Base-by-base conservation (phyloP, 2,329 filamentous ascomycete species). In the Pseudogymnoascus sp. region DNA sequence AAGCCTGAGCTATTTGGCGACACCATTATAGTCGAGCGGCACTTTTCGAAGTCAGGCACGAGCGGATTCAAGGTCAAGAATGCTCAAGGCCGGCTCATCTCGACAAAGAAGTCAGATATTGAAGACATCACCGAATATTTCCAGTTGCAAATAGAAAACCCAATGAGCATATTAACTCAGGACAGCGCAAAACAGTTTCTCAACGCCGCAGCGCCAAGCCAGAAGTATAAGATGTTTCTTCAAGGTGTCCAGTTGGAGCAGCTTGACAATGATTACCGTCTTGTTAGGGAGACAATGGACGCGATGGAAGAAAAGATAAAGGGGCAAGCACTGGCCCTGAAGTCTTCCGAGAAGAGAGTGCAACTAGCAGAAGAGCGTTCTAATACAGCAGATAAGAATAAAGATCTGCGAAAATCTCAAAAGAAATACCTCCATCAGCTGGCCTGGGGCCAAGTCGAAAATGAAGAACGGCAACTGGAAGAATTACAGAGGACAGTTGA, bases 171-270 rank as follows among this genome's bases (percentile, higher is more conserved):
- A 5, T 81, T 99, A 15, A 96, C 92, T 0, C 94, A 99, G 74
- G 94, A 99, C 72, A 92, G 92, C 74, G 94, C 94, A 9, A 86
- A 94, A 9, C 90, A 96, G 63, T 99, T 99, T 69, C 81, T 99
- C 44, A 96, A 93, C 71, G 84, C 87, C 36, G 93, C 94, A 10
- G 89, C 86, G 2, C 84, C 92, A 0, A 78, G 84, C 3, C 87
- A 93, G 64, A 99, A 99, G 73, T 99, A 97, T 80, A 94, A 91
- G 68, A 97, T 97, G 71, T 99, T 99, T 71, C 84, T 96, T 64
- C 91, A 92, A 69, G 94, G 94, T 27, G 95, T 96, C 0, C 92
- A 97, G 69, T 83, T 99, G 0, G 91, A 97, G 72, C 88, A 93
- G 68, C 81, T 99, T 8, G 91, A 96, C 72, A 87, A 91, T 65